Percentiles rank a stretch among this genome's conserved stretches.
Conservation (phyloP, 2,329 filamentous ascomycete species). For the Paracorniculantispora psalliotae region DNA sequence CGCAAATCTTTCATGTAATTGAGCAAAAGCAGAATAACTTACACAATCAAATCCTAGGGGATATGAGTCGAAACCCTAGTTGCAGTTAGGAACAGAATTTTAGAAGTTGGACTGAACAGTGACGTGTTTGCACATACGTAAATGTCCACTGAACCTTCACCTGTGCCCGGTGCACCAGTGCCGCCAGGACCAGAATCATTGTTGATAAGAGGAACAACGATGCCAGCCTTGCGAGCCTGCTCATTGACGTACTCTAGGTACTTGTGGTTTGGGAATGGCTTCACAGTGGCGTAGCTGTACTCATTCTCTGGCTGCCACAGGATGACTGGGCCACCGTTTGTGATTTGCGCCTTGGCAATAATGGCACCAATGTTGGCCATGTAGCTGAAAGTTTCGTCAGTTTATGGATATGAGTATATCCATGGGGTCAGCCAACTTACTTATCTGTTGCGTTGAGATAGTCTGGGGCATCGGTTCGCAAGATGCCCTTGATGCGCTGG, state of each 20-base stretch:
- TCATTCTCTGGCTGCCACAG: constrained; percentile 80
- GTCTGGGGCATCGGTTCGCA: constrained; percentile 57
- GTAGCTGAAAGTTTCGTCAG: constrained; percentile 40
- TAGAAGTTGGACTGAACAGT: neutral
- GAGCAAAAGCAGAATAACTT: neutral
- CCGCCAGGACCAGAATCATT: constrained; percentile 63
- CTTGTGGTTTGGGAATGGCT: constrained; percentile 56
- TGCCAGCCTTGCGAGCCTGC: constrained; percentile 61
- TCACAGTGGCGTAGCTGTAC: constrained; percentile 52
- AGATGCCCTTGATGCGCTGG: constrained; percentile 57
- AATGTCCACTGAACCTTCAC: constrained; percentile 50
- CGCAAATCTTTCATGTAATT: neutral
- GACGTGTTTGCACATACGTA: constrained; percentile 35
- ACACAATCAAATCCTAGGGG: constrained; percentile 54
- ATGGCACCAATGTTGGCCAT: constrained; percentile 56
- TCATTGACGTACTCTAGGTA: constrained; percentile 70
- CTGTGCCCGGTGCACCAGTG: constrained; percentile 59
- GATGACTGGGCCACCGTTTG: constrained; percentile 75
- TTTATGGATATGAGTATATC: neutral
- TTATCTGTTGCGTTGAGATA: constrained; percentile 64
- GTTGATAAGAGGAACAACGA: constrained; percentile 69
- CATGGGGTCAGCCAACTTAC: constrained; percentile 31
- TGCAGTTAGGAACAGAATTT: neutral
- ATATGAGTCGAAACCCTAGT: constrained; percentile 56
- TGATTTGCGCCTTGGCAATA: constrained; percentile 73